These are phyloP conservation scores for Kwoniella pini DNA, from an alignment of 768 basidiomycete genomes.

Conservation along the genomic window DNA sequence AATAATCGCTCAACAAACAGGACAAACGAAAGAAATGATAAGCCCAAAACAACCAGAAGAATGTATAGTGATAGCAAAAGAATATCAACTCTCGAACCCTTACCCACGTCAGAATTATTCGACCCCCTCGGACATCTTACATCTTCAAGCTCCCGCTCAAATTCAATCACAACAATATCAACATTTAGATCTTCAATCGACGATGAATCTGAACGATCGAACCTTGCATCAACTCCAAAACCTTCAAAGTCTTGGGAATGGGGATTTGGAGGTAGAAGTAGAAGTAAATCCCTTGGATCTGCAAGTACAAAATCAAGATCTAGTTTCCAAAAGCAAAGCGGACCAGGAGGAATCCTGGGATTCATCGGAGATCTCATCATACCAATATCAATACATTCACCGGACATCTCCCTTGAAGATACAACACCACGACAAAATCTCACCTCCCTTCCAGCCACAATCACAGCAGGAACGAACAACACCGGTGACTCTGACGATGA, in stretches of 20 bases:
- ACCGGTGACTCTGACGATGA: background rate
- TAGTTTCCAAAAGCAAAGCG: background rate
- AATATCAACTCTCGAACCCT: conserved; percentile 34
- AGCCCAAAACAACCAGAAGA: background rate
- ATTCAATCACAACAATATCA: conserved; percentile 1
- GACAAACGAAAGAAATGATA: background rate
- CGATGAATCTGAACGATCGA: background rate
- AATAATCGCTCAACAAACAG: conserved; percentile 6
- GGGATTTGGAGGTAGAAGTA: conserved; percentile 13
- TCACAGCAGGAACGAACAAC: too few species aligned
- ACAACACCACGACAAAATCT: conserved; percentile 2
- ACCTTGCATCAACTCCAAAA: background rate
- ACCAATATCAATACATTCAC: conserved; percentile 18
- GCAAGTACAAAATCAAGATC: too few species aligned
- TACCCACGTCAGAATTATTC: conserved; percentile 30
- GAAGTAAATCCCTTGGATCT: conserved; percentile 5
- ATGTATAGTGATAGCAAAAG: conserved; percentile 12
- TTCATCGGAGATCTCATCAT: conserved; percentile 30
- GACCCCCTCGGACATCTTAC: conserved; percentile 33
- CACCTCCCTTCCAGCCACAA: background rate
- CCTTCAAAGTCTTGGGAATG: conserved; percentile 5
- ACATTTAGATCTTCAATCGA: conserved; percentile 2
- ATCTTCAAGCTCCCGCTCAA: background rate
- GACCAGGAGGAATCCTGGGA: conserved; percentile 18
- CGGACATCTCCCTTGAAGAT: conserved; percentile 4